These are phyloP conservation scores for Cercospora sp. DNA, from an alignment of 2,329 filamentous ascomycete species.

Conservation along the genomic window DNA sequence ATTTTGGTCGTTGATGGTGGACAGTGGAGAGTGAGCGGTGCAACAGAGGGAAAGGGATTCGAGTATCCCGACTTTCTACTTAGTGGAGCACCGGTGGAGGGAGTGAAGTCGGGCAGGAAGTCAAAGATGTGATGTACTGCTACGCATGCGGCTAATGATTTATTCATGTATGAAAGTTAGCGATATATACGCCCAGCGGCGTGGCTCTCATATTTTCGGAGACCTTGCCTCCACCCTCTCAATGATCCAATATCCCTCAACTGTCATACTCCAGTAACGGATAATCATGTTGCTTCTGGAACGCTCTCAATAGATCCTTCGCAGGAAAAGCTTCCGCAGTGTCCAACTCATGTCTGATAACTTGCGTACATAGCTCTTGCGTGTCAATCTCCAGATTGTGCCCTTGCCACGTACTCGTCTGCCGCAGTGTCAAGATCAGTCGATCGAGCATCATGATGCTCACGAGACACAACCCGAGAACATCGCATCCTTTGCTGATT, in stretches of 20 bases:
- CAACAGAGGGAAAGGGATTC: constrained; percentile 43
- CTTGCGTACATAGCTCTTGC: constrained; percentile 18
- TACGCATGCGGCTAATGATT: background rate
- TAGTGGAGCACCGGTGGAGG: constrained; percentile 54
- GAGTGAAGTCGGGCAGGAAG: constrained; percentile 60
- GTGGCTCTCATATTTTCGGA: background rate
- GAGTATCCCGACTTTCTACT: constrained; percentile 62
- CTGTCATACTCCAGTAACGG: constrained; percentile 2
- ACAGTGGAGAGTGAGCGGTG: constrained; percentile 49
- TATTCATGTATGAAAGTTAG: background rate
- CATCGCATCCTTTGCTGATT: constrained; percentile 17
- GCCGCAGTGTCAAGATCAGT: constrained; percentile 16
- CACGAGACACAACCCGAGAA: constrained; percentile 20
- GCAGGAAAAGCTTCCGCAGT: constrained; percentile 16
- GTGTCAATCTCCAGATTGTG: constrained; percentile 20
- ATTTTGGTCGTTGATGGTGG: constrained; percentile 68
- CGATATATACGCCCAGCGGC: background rate
- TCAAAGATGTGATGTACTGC: constrained; percentile 47
- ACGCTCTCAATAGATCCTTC: constrained; percentile 16
- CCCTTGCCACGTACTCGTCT: constrained; percentile 10
- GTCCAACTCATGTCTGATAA: constrained; percentile 19
- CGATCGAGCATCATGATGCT: constrained; percentile 21
- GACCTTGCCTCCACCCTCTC: background rate
- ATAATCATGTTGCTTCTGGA: constrained; percentile 20
- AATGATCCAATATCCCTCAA: background rate